Conservation (phyloP, 176 grass and related monocot species). For the Triticum turgidum region DNA sequence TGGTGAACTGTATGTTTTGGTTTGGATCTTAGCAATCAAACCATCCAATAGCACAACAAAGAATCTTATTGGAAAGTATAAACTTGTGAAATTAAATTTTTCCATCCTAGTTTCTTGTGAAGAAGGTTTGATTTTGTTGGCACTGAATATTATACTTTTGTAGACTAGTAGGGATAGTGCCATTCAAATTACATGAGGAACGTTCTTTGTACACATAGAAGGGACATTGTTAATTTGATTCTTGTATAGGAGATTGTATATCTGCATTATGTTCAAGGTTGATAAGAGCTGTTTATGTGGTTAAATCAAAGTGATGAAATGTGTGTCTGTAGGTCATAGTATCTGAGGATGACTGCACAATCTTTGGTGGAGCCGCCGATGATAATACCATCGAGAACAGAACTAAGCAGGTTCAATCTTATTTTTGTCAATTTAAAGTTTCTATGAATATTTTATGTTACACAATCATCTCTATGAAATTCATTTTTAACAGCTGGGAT, state of each 20-base stretch:
- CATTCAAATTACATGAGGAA: not conserved
- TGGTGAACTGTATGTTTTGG: not conserved
- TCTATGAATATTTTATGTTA: not conserved
- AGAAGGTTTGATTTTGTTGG: not conserved
- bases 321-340: slow-evolving; percentile 45
- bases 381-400: slow-evolving; percentile 55
- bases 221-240: not conserved
- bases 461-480: not conserved
- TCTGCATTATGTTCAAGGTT: not conserved
- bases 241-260: not conserved
- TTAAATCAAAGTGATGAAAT: slow-evolving; percentile 9
- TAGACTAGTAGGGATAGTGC: not conserved
- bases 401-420: slow-evolving; percentile 43
- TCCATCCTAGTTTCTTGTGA: not conserved
- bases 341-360: slow-evolving; percentile 52
- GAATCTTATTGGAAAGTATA: not conserved
- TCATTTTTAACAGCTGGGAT: slow-evolving; percentile 43
- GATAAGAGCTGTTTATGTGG: not conserved
- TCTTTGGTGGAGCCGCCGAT: slow-evolving; percentile 60
- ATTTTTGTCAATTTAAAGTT: not conserved
- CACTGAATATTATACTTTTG: not conserved
- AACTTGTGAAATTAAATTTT: not conserved
- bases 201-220: not conserved
- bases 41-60: not conserved
- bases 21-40: not conserved